These are phyloP conservation scores for Melampsora larici-populina DNA, from an alignment of 1,284 basidiomycete genomes.

Conservation along the genomic window DNA sequence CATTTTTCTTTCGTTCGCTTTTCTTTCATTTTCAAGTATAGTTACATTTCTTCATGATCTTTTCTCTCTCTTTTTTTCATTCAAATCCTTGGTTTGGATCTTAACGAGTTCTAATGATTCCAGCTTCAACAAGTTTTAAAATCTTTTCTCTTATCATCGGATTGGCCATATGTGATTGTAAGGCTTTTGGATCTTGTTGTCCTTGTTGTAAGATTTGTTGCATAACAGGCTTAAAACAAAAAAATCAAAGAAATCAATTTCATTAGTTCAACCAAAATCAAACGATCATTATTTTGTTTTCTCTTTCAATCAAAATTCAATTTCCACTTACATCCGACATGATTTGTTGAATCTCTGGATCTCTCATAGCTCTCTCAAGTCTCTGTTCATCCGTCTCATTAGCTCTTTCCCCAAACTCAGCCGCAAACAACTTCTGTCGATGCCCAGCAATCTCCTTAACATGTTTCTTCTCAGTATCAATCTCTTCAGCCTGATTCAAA, in stretches of 20 bases:
- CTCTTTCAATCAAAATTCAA: background rate
- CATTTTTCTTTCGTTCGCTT: too few relatives aligned
- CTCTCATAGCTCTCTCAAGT: conserved; percentile 87
- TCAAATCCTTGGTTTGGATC: background rate
- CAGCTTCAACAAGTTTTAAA: conserved; percentile 86
- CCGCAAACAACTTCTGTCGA: conserved; percentile 60
- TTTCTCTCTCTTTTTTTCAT: too few relatives aligned
- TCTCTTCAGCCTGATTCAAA: conserved; percentile 69
- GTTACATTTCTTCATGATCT: too few relatives aligned
- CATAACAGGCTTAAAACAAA: conserved; percentile 26
- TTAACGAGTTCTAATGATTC: conserved; percentile 66
- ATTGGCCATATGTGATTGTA: conserved; percentile 98
- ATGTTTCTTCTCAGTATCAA: conserved; percentile 74
- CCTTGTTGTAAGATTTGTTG: conserved; percentile 80
- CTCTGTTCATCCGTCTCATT: conserved; percentile 91
- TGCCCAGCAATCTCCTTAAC: conserved; percentile 73
- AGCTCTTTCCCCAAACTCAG: conserved; percentile 74
- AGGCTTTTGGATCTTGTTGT: conserved; percentile 78
- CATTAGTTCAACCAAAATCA: background rate
- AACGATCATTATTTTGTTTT: too few relatives aligned
- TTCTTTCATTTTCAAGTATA: too few relatives aligned
- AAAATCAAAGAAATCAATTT: background rate
- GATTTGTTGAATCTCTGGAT: conserved; percentile 82
- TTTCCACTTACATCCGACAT: conserved; percentile 56
- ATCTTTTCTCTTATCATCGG: conserved; percentile 78